Base-by-base conservation (phyloP, 768 basidiomycete species). In the Lentinula detonsa region DNA sequence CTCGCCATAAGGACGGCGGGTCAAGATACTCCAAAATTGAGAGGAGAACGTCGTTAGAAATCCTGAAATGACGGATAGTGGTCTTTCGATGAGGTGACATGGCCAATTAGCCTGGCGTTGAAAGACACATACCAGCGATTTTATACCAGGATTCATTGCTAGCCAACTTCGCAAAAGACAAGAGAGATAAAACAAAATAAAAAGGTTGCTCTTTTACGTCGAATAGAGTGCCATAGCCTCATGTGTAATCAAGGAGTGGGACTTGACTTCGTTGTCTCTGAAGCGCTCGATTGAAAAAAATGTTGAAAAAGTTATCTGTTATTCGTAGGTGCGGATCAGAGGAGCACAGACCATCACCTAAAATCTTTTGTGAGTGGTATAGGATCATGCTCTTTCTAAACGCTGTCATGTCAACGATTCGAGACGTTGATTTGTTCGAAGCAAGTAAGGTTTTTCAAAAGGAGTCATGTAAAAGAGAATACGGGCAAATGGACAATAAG, bases 391-490 rank as follows among this genome's bases (percentile, higher is more conserved):
- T 71, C 65, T 74, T 72, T 72, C 74, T 72, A 74, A 72, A 70
- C 69, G 72, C 76, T 80, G 78, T 72, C 81, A 83, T 82, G 82
- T 82, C 82, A 82, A 83, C 82, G 72, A 65, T 67, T 76, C 76
- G 68, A 70, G 28, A 70, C 71, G 74, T 74, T 63, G 67, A 71
- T 66, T 56, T 43, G 40, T 16, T 67, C 70, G 67, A 59, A 66
- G 70, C 71, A 62, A 68, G 72, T 70, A 73, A 69, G 75, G 73
- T 65, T 75, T 76, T 66, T 69, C 70, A 72, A 71, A 72, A 69
- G 71, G 68, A 64, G 69, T 71, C 69, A 72, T 28, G 63, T 69
- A 65, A 69, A 70, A 66, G 69, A 68, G 70, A 63, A 69, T 63
- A 70, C 70, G 70, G 70, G 69, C 68, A 69, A 72, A 72, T 68